Evolutionary conservation across 805 yeast genomes (phyloP).

Genomic region (Ascoidea asiatica): DNA sequence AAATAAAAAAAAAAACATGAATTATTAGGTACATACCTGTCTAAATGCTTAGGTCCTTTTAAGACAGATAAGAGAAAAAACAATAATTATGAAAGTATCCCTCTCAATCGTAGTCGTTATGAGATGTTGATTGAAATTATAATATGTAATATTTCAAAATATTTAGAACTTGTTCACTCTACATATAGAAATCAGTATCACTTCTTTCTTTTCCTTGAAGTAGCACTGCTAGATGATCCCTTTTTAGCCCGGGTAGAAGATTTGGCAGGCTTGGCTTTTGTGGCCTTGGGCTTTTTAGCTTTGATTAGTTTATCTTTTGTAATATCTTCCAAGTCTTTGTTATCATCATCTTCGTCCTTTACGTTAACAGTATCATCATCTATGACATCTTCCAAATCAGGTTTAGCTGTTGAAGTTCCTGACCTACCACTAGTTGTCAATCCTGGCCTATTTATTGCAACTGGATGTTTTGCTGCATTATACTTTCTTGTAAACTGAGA

Average conservation of each 20-base stretch:
- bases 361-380: constrained; percentile 35
- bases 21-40: too few relatives aligned
- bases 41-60: too few relatives aligned
- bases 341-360: constrained; percentile 23
- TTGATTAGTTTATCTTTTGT: constrained; percentile 55
- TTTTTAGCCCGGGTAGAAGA: background rate
- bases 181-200: too few relatives aligned
- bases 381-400: constrained; percentile 62
- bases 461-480: constrained; percentile 67
- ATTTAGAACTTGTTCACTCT: too few relatives aligned
- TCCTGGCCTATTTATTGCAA: constrained; percentile 69
- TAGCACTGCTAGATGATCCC: background rate
- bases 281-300: constrained; percentile 19
- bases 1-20: too few relatives aligned
- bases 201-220: constrained; percentile 8
- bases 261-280: constrained; percentile 10
- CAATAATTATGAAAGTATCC: too few relatives aligned
- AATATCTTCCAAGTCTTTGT: constrained; percentile 21
- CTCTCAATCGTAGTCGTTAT: too few relatives aligned
- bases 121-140: too few relatives aligned
- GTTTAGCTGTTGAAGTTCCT: constrained; percentile 24
- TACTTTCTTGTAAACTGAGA: constrained; percentile 79
- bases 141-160: too few relatives aligned
- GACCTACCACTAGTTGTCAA: constrained; percentile 23
- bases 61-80: too few relatives aligned